A percentile compares a stretch with the other conserved stretches of the same genome.
Evolutionary conservation across 257 asterid species (phyloP).

Genomic region (Gardenia jasminoides): DNA sequence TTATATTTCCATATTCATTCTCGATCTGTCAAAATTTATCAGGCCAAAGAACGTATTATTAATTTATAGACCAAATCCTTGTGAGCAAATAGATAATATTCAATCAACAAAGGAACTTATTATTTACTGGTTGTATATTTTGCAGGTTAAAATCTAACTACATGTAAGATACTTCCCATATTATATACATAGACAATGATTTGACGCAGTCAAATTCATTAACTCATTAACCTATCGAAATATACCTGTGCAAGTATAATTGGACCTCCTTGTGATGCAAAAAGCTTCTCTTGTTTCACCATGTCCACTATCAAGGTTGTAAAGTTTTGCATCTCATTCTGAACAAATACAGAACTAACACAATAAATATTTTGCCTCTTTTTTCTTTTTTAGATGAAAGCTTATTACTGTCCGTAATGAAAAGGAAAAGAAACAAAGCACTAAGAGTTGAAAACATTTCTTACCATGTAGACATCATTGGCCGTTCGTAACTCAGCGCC

Average conservation of each 20-base stretch:
- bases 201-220: not conserved
- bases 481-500: constrained; percentile 57
- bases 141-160: no score
- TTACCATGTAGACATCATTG: constrained; percentile 59
- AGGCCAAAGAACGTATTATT: no score
- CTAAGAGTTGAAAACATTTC: not conserved
- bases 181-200: not conserved
- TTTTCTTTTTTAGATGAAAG: not conserved
- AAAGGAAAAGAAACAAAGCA: not conserved
- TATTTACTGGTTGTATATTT: no score
- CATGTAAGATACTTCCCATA: not conserved
- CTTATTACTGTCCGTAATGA: not conserved
- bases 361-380: no score
- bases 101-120: not conserved
- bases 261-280: constrained; percentile 94
- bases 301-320: constrained; percentile 59
- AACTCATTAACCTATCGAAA: not conserved
- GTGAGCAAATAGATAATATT: not conserved
- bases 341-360: constrained; percentile 2
- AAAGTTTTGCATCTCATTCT: constrained; percentile 80
- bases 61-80: no score
- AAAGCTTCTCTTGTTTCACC: constrained; percentile 62
- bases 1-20: constrained; percentile 73
- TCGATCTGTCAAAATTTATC: constrained; percentile 45
- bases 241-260: constrained; percentile 66